Percentiles rank a stretch among this genome's conserved stretches.
Evolutionary conservation across 2,329 filamentous ascomycete species (phyloP).

Genomic region (Aspergillus sp.): DNA sequence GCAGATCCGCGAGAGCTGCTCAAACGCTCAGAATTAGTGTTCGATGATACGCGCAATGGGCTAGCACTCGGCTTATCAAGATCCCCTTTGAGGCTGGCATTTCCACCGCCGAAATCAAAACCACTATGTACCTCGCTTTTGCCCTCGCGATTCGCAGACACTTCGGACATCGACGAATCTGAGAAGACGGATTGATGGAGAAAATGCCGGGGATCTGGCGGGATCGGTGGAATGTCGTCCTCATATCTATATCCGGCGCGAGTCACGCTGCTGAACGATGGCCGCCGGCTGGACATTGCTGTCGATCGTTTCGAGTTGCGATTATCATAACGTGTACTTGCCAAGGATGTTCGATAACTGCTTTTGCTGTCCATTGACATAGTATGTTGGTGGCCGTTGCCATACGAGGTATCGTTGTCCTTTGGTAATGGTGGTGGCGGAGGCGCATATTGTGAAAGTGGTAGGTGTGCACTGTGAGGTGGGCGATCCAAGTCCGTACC

Average conservation of each 20-base stretch:
- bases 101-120: slow-evolving; percentile 35
- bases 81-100: slow-evolving; percentile 8
- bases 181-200: slow-evolving; percentile 27
- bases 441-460: slow-evolving; percentile 14
- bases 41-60: slow-evolving; percentile 25
- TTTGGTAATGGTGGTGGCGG: slow-evolving; percentile 20
- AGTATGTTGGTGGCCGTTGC: slow-evolving; percentile 25
- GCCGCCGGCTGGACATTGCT: slow-evolving; percentile 34
- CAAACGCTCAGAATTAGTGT: slow-evolving; percentile 26
- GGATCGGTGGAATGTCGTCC: slow-evolving; percentile 41
- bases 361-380: slow-evolving; percentile 42
- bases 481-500: slow-evolving; percentile 1
- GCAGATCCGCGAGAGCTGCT: slow-evolving; percentile 28
- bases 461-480: slow-evolving; percentile 17
- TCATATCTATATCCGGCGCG: slow-evolving; percentile 34
- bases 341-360: slow-evolving; percentile 47
- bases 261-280: slow-evolving; percentile 39
- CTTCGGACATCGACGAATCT: slow-evolving; percentile 32
- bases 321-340: slow-evolving; percentile 44
- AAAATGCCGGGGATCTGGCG: slow-evolving; percentile 27
- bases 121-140: slow-evolving; percentile 32
- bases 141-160: slow-evolving; percentile 26
- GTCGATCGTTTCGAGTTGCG: slow-evolving; percentile 35
- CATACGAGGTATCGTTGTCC: slow-evolving; percentile 5
- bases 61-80: slow-evolving; percentile 14